Base-by-base conservation (phyloP, 208 protist genomes). In the Trypanosoma mega region DNA sequence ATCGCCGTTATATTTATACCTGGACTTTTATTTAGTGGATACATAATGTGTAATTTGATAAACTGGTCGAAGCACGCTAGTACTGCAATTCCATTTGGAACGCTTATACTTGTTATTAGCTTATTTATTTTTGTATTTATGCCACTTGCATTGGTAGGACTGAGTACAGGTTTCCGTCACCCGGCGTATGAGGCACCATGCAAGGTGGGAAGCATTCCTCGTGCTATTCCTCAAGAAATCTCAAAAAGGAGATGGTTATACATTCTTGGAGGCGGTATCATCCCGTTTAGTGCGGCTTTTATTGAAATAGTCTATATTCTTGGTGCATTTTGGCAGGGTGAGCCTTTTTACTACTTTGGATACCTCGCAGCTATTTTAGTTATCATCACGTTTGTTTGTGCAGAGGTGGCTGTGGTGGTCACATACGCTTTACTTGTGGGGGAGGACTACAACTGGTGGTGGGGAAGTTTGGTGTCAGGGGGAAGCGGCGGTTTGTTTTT, bases 391-490 rank as follows among this genome's bases (percentile, higher is more conserved):
- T 48, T 98, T 29, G 94, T 98, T 11, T 98, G 87, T 51, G 93
- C 82, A 1, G 98, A 99, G 72, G 89, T 99, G 29, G 82, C 95
- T 29, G 96, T 99, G 47, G 85, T 99, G 11, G 89, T 99, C 62
- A 97, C 85, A 41, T 99, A 99, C 82, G 89, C 97, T 68, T 92
- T 97, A 51, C 83, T 99, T 1, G 95, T 80, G 68, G 63, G 71
- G 34, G 95, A 97, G 67, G 88, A 99, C 75, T 98, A 99, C 78
- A 79, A 92, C 53, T 99, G 98, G 98, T 99, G 98, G 98, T 99
- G 98, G 97, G 79, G 85, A 46, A 91, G 91, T 31, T 98, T 98
- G 72, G 57, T 85, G 26, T 82, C 85, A 2, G 63, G 85, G 3
- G 94, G 83, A 34, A 63, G 67, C 0, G 74, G 74, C 2, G 91